Evolutionary conservation across 345 rosid species (phyloP).

Genomic region (Pistacia integerrima): DNA sequence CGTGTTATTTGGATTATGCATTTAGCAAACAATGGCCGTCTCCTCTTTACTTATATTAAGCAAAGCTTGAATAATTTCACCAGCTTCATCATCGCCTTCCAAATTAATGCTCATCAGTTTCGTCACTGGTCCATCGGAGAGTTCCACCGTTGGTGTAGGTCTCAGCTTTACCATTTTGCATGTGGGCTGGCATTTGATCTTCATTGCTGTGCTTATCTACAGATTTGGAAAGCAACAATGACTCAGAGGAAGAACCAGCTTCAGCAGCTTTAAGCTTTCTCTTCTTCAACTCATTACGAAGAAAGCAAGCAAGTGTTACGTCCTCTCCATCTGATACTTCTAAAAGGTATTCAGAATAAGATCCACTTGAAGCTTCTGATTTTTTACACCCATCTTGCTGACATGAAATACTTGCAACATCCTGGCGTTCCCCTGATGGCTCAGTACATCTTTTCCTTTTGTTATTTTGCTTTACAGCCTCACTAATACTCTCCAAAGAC

Average conservation of each 20-base stretch:
- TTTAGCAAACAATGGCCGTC: too few relatives aligned
- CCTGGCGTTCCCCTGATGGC: conserved; percentile 1
- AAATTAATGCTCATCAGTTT: not conserved
- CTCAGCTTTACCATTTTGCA: conserved; percentile 6
- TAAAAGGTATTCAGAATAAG: conserved; percentile 10
- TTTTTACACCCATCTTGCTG: conserved; percentile 1
- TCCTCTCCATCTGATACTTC: conserved; percentile 23
- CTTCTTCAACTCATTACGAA: conserved; percentile 23
- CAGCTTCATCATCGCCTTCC: conserved; percentile 9
- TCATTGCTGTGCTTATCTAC: not conserved
- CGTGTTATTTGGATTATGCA: too few relatives aligned
- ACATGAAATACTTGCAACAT: not conserved
- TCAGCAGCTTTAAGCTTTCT: conserved; percentile 16
- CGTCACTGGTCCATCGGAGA: not conserved
- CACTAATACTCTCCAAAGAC: not conserved
- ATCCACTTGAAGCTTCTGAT: conserved; percentile 6
- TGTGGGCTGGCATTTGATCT: not conserved
- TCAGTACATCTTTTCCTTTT: conserved; percentile 15
- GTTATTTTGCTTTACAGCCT: not conserved
- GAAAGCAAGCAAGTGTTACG: conserved; percentile 26
- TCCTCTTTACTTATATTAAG: too few relatives aligned
- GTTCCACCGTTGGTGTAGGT: not conserved
- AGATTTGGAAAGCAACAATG: not conserved
- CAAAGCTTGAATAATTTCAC: not conserved
- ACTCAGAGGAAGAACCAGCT: not conserved